Conservation (phyloP, 2,329 filamentous ascomycete genomes). For the Curvularia eragrostidis region DNA sequence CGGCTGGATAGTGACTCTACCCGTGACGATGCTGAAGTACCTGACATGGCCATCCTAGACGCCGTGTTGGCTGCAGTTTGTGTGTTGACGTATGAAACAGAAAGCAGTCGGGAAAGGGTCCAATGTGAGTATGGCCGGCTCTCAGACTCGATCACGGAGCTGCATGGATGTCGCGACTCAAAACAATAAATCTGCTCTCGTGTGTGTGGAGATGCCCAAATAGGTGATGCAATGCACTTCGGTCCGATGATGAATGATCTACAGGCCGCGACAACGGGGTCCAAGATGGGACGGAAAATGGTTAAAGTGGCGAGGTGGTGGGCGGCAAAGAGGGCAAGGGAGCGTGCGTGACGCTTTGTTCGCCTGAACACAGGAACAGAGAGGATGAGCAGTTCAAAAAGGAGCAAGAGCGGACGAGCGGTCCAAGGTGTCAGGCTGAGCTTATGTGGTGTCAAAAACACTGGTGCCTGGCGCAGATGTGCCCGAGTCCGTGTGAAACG, state of each 20-base stretch:
- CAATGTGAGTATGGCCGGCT: neutral
- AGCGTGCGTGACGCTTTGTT: neutral
- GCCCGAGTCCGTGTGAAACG: neutral
- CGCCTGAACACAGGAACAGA: neutral
- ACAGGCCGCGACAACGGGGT: neutral
- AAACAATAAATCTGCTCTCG: neutral
- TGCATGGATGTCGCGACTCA: neutral
- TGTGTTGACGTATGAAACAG: neutral
- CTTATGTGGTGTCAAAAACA: neutral
- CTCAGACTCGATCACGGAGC: neutral
- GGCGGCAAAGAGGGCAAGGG: neutral
- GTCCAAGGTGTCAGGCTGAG: neutral
- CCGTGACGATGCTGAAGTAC: neutral
- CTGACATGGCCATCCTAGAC: neutral
- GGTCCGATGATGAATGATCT: neutral
- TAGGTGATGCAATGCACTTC: neutral
- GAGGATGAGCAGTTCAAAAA: neutral
- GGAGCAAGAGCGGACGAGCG: neutral
- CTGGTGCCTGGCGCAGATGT: neutral
- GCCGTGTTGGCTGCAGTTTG: neutral
- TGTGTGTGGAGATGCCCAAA: neutral
- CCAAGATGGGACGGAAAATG: neutral
- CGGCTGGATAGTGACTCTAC: neutral
- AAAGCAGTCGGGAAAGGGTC: neutral
- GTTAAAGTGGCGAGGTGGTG: neutral